phyloP scores from a whole-genome alignment of 192 early-diverging fungal genomes.

The Kappamyces sp. region DNA sequence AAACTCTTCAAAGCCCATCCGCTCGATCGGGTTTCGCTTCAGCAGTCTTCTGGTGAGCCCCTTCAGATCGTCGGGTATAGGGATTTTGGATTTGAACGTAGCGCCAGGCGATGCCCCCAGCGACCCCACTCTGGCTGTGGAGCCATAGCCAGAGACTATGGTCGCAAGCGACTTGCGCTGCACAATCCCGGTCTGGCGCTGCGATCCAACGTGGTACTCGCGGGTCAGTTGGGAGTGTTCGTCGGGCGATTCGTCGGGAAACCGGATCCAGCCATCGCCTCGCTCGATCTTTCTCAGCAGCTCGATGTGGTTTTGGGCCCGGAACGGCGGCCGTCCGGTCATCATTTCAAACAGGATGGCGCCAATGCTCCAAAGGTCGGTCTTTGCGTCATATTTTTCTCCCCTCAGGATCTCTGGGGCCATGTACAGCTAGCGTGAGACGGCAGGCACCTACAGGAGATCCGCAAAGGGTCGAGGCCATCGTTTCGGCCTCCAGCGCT shows the following conservation, averaged over 20 bases:
- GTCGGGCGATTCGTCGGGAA: constrained; percentile 62
- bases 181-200: neutral
- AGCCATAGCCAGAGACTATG: neutral
- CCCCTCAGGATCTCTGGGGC: constrained; percentile 41
- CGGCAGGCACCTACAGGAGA: constrained; percentile 95
- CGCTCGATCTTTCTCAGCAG: constrained; percentile 84
- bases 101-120: constrained; percentile 16
- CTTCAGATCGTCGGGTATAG: constrained; percentile 66
- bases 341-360: constrained; percentile 93
- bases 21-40: constrained; percentile 77
- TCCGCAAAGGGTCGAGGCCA: constrained; percentile 94
- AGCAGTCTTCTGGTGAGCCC: constrained; percentile 77
- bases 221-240: neutral
- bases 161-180: neutral
- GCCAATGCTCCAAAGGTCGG: constrained; percentile 95
- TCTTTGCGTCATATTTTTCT: constrained; percentile 91
- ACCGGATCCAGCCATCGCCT: constrained; percentile 74
- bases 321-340: constrained; percentile 83
- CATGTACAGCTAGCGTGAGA: constrained; percentile 47
- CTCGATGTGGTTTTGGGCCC: constrained; percentile 90
- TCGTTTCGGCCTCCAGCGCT: constrained; percentile 68
- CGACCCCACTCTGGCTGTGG: constrained; percentile 10
- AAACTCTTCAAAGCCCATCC: constrained; percentile 92
- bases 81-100: constrained; percentile 28
- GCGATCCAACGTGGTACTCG: constrained; percentile 10